Evolutionary conservation across 805 yeast genomes (phyloP).

Genomic region (Yamadazyma endophytica): DNA sequence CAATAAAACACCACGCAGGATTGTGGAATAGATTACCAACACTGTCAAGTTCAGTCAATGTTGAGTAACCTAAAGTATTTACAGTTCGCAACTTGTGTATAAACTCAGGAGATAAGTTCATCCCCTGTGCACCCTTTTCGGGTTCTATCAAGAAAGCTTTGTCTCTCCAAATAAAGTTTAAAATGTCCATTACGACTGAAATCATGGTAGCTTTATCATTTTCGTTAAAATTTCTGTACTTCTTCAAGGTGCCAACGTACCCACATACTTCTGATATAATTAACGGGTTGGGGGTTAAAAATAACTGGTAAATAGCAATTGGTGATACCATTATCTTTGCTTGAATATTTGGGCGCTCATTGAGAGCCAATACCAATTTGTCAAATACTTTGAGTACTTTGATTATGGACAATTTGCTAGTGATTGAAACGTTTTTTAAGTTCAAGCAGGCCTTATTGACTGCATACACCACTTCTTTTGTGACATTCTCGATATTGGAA

Average conservation of each 20-base stretch:
- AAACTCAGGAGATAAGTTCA: slow-evolving; percentile 32
- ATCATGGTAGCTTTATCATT: too few relatives aligned
- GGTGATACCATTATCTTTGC: too few relatives aligned
- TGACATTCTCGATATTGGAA: too few relatives aligned
- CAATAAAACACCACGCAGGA: slow-evolving; percentile 47
- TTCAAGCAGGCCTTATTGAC: too few relatives aligned
- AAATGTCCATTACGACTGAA: slow-evolving; percentile 50
- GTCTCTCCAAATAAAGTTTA: slow-evolving; percentile 56
- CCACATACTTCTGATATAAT: slow-evolving; percentile 44
- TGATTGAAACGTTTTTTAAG: neutral
- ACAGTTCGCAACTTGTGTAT: slow-evolving; percentile 24
- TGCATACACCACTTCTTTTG: too few relatives aligned
- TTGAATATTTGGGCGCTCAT: too few relatives aligned
- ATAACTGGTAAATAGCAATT: slow-evolving; percentile 33
- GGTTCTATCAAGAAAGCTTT: slow-evolving; percentile 40
- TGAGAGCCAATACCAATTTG: too few relatives aligned
- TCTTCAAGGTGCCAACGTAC: slow-evolving; percentile 41
- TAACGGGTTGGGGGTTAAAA: slow-evolving; percentile 42
- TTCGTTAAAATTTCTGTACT: slow-evolving; percentile 20
- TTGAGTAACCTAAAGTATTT: slow-evolving; percentile 26
- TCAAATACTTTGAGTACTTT: slow-evolving; percentile 2
- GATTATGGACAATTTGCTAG: slow-evolving; percentile 2
- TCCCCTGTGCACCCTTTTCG: slow-evolving; percentile 32
- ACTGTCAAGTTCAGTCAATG: slow-evolving; percentile 20
- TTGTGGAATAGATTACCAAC: slow-evolving; percentile 45